Evolutionary conservation across 2,329 filamentous ascomycete species (phyloP).

Genomic region (Scortechinia acanthostroma): DNA sequence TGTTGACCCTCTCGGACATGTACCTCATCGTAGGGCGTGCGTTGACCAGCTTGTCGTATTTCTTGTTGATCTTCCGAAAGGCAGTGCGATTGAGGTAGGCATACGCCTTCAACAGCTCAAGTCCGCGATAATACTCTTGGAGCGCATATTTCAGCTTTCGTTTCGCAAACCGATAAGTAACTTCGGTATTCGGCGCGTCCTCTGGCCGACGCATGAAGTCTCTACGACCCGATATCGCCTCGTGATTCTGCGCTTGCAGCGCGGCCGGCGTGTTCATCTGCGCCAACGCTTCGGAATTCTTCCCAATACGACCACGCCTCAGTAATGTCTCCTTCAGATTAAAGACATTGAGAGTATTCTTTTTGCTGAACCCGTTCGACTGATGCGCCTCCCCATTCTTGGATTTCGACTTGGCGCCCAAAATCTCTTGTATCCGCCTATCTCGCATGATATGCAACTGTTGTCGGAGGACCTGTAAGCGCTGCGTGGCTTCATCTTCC

Average conservation of each 20-base stretch:
- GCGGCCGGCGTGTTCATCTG: not conserved
- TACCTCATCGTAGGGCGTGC: conserved; percentile 73
- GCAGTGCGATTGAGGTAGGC: conserved; percentile 83
- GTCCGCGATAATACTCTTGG: conserved; percentile 84
- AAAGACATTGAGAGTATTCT: conserved; percentile 3
- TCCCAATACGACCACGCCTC: not conserved
- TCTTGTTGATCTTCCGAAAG: conserved; percentile 97
- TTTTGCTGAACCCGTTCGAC: conserved; percentile 4
- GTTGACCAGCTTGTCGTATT: conserved; percentile 87
- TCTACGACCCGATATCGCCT: conserved; percentile 42
- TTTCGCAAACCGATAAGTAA: conserved; percentile 82
- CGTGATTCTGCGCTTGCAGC: conserved; percentile 15
- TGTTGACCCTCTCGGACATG: conserved; percentile 85
- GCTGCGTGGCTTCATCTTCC: conserved; percentile 74
- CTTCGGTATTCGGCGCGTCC: conserved; percentile 36
- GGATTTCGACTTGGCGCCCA: conserved; percentile 27
- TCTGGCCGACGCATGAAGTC: conserved; percentile 21
- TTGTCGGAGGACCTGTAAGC: conserved; percentile 65
- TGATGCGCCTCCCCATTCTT: conserved; percentile 3
- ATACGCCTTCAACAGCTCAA: conserved; percentile 89
- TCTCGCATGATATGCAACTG: conserved; percentile 93
- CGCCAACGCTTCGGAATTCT: not conserved
- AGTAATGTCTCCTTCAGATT: not conserved
- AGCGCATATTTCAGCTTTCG: conserved; percentile 83
- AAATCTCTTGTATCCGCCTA: conserved; percentile 67